Evolutionary conservation across 1,284 basidiomycete species (phyloP), one percentile per base, ranked within the genome.

Genomic region (Puccinia hordei): DNA sequence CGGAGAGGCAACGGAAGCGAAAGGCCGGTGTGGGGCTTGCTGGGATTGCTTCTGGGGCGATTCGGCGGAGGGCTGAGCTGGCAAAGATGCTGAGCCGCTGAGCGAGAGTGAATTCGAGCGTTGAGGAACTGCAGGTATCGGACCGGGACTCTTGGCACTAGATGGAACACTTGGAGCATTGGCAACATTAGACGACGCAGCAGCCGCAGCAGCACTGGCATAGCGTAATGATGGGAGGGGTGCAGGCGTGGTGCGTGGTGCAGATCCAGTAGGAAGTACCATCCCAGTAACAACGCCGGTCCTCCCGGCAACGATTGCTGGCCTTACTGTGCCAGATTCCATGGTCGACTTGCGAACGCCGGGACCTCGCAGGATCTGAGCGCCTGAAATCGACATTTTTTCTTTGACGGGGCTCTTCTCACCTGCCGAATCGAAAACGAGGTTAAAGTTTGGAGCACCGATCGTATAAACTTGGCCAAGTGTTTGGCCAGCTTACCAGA

Each of bases 181-280:
- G 12, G 92, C 92, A 2, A 92, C 93, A 0, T 51, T 51, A 17
- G 79, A 72, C 49, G 81, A 85, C 19, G 92, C 92, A 3, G 92
- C 93, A 0, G 93, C 94, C 0, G 94, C 94, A 1, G 94, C 95
- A 0, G 94, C 94, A 10, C 93, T 90, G 46, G 95, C 93, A 84
- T 98, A 98, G 72, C 92, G 89, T 84, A 96, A 93, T 0, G 89
- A 88, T 35, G 94, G 92, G 73, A 93, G 85, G 27, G 89, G 85
- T n/a, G 88, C 85, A 35, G 85, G 83, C 73, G 85, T 85, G 15
- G 81, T 69, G 84, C 88, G 86, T 65, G 87, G 88, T 82, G 88
- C 88, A 80, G 90, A 87, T 81, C 88, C 86, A 66, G 89, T 86
- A 24, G 81, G 53, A 12, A 81, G 78, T 38, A 81, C 68, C 73